Base-by-base conservation (phyloP, 306 rosid genomes). In the Malus orientalis region DNA sequence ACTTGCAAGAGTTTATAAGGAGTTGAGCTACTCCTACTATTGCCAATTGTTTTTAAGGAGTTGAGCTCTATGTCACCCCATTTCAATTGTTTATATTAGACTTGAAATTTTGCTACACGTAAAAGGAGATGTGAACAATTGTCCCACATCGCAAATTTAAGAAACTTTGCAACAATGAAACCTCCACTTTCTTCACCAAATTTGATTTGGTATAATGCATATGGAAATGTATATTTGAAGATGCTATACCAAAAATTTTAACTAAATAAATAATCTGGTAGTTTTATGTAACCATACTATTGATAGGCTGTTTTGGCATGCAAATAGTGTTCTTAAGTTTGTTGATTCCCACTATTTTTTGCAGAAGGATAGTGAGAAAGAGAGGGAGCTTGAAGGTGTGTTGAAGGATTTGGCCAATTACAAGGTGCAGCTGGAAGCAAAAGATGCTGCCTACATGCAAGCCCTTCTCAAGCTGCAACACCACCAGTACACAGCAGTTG, bases 361-460 rank as follows among this genome's bases (percentile, higher is more conserved):
- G 82, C 75, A 71, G 77, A 61, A 8, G 86, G 92, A 85, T 42
- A 61, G 76, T 76, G 91, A 84, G 80, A 84, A 70, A 73, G 74
- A 74, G 58, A 86, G 81, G 67, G 89, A 87, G 83, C 70, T 82
- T 71, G 96, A 88, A 64, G 90, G 73, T 12, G 79, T 90, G 57
- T 71, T 78, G 25, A 91, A 83, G 80, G 91, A 90, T 74, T 79
- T 94, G 73, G 89, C 89, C 55, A 86, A 75, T 76, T 87, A 72
- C 83, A 91, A 94, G 86, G 82, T 86, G 23, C 91, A 94, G 79
- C 69, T 90, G 80, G 98, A 91, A 73, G 97, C 91, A 57, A 91
- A 86, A 81, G 89, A 90, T 63, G 85, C 80, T 19, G 88, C 96
- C 40, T 84, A 84, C 65, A 78, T 81, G 88, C 92, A 91, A 76